Evolutionary conservation across 306 rosid genomes (phyloP), one percentile per base, ranked within the genome.

Genomic region (Trichosanthes truncata): DNA sequence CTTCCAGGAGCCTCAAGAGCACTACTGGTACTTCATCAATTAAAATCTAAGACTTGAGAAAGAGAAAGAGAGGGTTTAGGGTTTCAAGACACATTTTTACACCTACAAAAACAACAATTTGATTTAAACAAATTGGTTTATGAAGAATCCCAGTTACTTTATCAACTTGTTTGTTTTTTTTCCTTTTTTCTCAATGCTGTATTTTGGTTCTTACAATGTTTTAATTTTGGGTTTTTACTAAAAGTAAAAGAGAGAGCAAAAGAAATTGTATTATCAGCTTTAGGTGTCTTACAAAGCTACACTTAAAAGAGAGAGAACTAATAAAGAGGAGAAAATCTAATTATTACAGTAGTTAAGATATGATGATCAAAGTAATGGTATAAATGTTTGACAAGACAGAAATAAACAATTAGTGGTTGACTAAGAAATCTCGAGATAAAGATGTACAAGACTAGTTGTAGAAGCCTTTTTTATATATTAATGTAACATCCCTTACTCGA

Each of bases 301-400:
- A 33, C 38, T 33, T 60, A 23, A 15, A 61, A 61, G 21, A 63
- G 45, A 35, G 23, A 35, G 38, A 63, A 33, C 23, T 15, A 33
- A 18, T 35, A 65, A 65, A 65, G 72, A 35, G 46, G 72, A 18
- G 13, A 35, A 65, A 65, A 65, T 3, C 25, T 65, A 65, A 65
- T 65, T 17, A 65, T 35, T 33, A 18, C 21, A 35, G 72, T 65
- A 0, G 45, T 65, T 65, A 65, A 65, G 73, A 65, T 33, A 65
- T 65, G 73, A 65, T 65, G 73, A 35, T 65, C 23, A 65, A 65
- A 65, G 66, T 29, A 65, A 18, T 65, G 73, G 73, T 15, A 65
- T 65, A 65, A 23, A 65, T 14, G 72, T 35, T 65, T 65, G 73
- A 65, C 46, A 65, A 65, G 73, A 65, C 46, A 65, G 12, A 63